phyloP scores from a whole-genome alignment of 345 rosid genomes.

The Fremontodendron californicum region DNA sequence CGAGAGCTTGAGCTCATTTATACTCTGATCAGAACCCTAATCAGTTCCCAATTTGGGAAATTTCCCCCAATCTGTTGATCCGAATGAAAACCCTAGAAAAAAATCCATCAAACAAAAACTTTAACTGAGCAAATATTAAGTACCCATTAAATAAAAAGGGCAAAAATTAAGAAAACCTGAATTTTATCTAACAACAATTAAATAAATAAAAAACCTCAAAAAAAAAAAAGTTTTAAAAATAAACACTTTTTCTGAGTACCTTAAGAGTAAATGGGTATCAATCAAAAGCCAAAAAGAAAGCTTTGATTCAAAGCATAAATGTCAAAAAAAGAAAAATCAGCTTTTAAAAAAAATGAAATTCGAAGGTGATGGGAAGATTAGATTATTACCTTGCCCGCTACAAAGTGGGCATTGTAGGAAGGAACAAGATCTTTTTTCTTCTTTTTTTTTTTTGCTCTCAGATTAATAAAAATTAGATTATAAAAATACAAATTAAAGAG shows the following conservation, averaged over 20 bases:
- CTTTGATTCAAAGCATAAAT: conserved; percentile 19
- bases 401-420: conserved; percentile 35
- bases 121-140: conserved; percentile 22
- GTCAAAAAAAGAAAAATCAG: neutral
- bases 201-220: neutral
- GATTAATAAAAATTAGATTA: conserved; percentile 7
- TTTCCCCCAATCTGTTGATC: conserved; percentile 32
- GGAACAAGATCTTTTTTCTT: conserved; percentile 29
- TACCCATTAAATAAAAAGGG: neutral
- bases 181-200: neutral
- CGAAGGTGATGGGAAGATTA: conserved; percentile 6
- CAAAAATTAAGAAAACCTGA: conserved; percentile 2
- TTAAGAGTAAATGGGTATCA: conserved; percentile 29
- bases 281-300: conserved; percentile 27
- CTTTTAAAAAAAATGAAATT: neutral
- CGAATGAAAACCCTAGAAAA: conserved; percentile 32
- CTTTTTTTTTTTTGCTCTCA: neutral
- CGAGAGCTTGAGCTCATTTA: conserved; percentile 16
- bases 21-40: conserved; percentile 29
- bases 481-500: neutral
- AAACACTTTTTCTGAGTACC: conserved; percentile 17
- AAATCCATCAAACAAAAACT: conserved; percentile 19
- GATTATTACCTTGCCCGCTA: conserved; percentile 43
- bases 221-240: neutral
- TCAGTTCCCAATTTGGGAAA: conserved; percentile 19